phyloP scores from a whole-genome alignment of 148 eudicot genomes.

The Spergularia bocconei region DNA sequence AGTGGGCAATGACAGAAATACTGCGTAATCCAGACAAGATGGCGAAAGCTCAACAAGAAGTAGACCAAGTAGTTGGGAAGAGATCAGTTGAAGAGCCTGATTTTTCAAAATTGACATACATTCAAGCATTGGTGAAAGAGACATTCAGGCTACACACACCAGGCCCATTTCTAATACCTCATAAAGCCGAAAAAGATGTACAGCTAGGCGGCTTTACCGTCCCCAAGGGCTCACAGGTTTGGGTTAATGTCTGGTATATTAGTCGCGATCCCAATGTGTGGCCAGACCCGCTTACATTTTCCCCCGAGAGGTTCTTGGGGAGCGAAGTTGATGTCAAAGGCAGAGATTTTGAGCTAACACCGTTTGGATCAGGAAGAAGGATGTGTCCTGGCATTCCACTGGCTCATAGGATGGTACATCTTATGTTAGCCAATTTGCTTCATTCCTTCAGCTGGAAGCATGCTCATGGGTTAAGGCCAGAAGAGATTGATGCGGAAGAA shows the following conservation, averaged over 20 bases:
- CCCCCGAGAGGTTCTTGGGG: conserved; percentile 31
- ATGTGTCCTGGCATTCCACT: conserved; percentile 14
- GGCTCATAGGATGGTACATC: conserved; percentile 15
- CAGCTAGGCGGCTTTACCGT: conserved; percentile 26
- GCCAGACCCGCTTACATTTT: conserved; percentile 13
- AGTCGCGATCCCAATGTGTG: conserved; percentile 24
- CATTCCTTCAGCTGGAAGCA: conserved; percentile 33
- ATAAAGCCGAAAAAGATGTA: conserved; percentile 19
- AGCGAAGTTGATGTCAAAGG: conserved; percentile 12
- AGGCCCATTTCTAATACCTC: conserved; percentile 30
- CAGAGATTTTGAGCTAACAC: conserved; percentile 19
- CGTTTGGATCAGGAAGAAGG: conserved; percentile 25
- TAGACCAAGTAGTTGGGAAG: conserved; percentile 27
- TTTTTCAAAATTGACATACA: conserved; percentile 18
- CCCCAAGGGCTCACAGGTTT: conserved; percentile 26
- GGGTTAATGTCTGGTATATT: conserved; percentile 35
- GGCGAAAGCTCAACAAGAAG: conserved; percentile 28
- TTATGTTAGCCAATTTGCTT: conserved; percentile 17
- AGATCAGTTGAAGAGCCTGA: conserved; percentile 30
- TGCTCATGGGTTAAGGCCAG: conserved; percentile 16
- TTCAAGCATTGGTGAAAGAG: conserved; percentile 37
- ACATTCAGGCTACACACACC: conserved; percentile 29
- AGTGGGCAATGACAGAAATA: conserved; percentile 38
- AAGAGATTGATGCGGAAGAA: conserved; percentile 26
- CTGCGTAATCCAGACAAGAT: conserved; percentile 21